A percentile compares a stretch with the other conserved stretches of the same genome.
These are phyloP conservation scores for Boletus rubescentipes DNA, from an alignment of 768 basidiomycete genomes.

Conservation along the genomic window DNA sequence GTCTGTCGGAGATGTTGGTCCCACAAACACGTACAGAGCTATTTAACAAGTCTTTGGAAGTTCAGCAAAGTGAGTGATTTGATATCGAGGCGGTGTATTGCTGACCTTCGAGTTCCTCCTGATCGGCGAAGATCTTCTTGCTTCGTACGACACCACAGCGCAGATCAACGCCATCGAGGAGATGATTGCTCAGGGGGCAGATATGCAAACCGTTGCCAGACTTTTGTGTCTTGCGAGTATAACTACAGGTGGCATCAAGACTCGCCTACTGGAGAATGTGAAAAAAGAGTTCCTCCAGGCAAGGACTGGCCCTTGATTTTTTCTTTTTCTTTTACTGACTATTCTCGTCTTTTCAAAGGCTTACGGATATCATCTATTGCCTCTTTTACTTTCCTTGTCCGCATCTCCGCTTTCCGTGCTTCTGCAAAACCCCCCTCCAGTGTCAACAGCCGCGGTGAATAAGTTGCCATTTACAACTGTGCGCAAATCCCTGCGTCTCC, in stretches of 20 bases:
- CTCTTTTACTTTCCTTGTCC: constrained; percentile 63
- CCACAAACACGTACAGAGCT: constrained; percentile 80
- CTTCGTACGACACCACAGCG: constrained; percentile 78
- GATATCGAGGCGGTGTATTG: neutral
- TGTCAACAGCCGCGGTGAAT: constrained; percentile 41
- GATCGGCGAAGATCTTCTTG: constrained; percentile 72
- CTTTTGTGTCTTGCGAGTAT: constrained; percentile 86
- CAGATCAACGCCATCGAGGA: constrained; percentile 91
- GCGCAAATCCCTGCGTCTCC: constrained; percentile 84
- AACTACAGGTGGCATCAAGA: constrained; percentile 82
- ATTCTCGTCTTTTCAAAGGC: constrained; percentile 39
- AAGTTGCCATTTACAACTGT: constrained; percentile 74
- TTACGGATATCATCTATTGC: constrained; percentile 75
- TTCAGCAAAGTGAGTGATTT: constrained; percentile 80
- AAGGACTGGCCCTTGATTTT: constrained; percentile 4
- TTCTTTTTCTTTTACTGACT: neutral
- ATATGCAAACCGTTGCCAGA: constrained; percentile 75
- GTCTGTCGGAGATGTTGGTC: constrained; percentile 88
- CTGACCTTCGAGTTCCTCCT: constrained; percentile 1
- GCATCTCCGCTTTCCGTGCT: constrained; percentile 67
- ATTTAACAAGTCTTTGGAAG: constrained; percentile 91
- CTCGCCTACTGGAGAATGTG: constrained; percentile 79
- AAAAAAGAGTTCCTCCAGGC: constrained; percentile 92
- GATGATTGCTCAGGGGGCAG: constrained; percentile 82
- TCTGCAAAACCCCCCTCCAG: constrained; percentile 65